Evolutionary conservation across 176 grass and related monocot species (phyloP), one percentile per base, ranked within the genome.

Genomic region (Oryza brachyantha): DNA sequence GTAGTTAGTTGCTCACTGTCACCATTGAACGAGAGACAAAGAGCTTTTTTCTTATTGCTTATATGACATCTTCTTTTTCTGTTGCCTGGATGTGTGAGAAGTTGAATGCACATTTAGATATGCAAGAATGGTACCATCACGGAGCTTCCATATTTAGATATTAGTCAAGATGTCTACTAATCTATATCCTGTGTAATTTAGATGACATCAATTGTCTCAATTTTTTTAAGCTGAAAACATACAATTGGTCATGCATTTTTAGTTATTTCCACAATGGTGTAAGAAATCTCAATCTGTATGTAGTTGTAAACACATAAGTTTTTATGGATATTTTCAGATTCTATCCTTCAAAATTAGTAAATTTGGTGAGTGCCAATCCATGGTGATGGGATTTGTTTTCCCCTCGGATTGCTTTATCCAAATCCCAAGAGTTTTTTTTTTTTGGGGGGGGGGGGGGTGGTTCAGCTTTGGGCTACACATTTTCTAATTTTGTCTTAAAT

Each of bases 401-500:
- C 45, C 65, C 39, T 63, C 26, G 29, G 4, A 34, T 35, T 65
- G 16, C 55, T 79, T n/a, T 22, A 29, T 41, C 25, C 77, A 59
- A 67, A 54, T 38, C 25, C 25, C 19, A 12, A 59, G 34, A 58
- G 16, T 69, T 13, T 58, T 32, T 37, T 40, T 58, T 22, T n/a
- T n/a, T n/a, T n/a, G n/a, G n/a, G n/a, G n/a, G n/a, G n/a, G n/a
- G n/a, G n/a, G n/a, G n/a, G 36, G 48, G 17, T 55, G 67, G 1
- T 69, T 58, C 14, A n/a, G 1, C 48, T 59, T 57, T 70, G 0
- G 5, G 27, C 24, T 57, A 29, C 26, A 58, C 48, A 68, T 26
- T 68, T 68, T 24, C 14, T 29, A 79, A 57, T 32, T 19, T 39
- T 59, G n/a, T 79, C 24, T 68, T 57, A n/a, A n/a, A n/a, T n/a